phyloP scores from a whole-genome alignment of 768 basidiomycete species.

The Suillus americanus region DNA sequence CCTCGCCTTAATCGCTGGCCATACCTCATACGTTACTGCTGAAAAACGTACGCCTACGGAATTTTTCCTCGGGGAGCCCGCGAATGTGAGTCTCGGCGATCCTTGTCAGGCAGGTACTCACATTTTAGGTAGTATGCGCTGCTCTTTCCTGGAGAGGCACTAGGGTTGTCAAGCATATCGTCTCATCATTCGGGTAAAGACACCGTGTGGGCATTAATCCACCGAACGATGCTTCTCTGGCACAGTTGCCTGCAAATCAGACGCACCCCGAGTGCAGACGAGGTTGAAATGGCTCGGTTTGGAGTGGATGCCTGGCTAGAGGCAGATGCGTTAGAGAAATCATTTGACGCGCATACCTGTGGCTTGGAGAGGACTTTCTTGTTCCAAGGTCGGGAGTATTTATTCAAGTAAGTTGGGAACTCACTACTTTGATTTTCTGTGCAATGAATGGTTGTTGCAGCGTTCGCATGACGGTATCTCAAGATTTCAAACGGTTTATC shows the following conservation, averaged over 20 bases:
- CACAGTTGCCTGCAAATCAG: slow-evolving; percentile 68
- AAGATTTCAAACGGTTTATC: slow-evolving; percentile 66
- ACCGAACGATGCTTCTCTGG: slow-evolving; percentile 71
- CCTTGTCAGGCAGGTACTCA: background rate
- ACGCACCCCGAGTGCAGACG: slow-evolving; percentile 36
- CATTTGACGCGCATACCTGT: slow-evolving; percentile 65
- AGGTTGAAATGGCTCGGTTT: slow-evolving; percentile 58
- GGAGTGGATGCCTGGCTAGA: slow-evolving; percentile 70
- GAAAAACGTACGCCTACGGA: slow-evolving; percentile 39
- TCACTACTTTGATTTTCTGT: slow-evolving; percentile 1
- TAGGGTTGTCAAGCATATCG: slow-evolving; percentile 34
- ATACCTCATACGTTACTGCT: slow-evolving; percentile 59
- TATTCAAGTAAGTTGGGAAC: slow-evolving; percentile 41
- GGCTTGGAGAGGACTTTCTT: slow-evolving; percentile 65
- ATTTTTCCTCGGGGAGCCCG: slow-evolving; percentile 59
- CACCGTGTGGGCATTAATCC: slow-evolving; percentile 74
- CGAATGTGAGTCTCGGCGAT: slow-evolving; percentile 51
- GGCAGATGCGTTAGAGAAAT: slow-evolving; percentile 62
- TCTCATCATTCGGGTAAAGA: slow-evolving; percentile 48
- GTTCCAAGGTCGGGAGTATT: slow-evolving; percentile 68
- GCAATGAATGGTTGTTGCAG: slow-evolving; percentile 33
- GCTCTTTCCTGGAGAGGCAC: slow-evolving; percentile 74
- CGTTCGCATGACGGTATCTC: slow-evolving; percentile 66
- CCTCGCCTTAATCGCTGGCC: slow-evolving; percentile 61
- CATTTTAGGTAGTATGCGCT: slow-evolving; percentile 53